Percentiles rank a stretch among this genome's conserved stretches.
These are phyloP conservation scores for Trichosporon inkin DNA, from an alignment of 1,284 basidiomycete species.

Conservation along the genomic window DNA sequence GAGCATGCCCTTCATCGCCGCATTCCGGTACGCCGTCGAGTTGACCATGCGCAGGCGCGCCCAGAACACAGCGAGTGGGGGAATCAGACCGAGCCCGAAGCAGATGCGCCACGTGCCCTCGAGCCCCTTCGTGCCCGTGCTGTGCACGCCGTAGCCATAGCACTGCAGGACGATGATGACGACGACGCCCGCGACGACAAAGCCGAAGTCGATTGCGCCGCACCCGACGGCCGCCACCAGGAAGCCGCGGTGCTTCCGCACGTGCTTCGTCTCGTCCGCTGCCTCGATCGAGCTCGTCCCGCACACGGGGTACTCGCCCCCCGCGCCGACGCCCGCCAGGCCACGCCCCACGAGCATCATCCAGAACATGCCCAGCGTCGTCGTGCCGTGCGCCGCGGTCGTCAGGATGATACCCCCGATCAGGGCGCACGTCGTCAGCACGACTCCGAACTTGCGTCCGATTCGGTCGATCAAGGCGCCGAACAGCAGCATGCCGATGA, in stretches of 20 bases:
- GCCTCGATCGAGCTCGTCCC: slow-evolving; percentile 65
- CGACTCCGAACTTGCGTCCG: slow-evolving; percentile 67
- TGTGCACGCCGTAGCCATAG: slow-evolving; percentile 46
- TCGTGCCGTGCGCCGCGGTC: slow-evolving; percentile 64
- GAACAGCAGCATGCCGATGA: slow-evolving; percentile 26
- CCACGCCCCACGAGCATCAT: slow-evolving; percentile 66
- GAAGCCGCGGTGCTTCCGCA: slow-evolving; percentile 24
- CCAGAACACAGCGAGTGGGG: slow-evolving; percentile 64
- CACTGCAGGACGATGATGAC: slow-evolving; percentile 53
- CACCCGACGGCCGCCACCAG: slow-evolving; percentile 57
- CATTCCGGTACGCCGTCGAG: slow-evolving; percentile 61
- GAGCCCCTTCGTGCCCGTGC: slow-evolving; percentile 62
- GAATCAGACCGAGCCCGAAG: slow-evolving; percentile 66
- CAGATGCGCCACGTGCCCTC: slow-evolving; percentile 70
- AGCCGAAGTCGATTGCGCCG: slow-evolving; percentile 59
- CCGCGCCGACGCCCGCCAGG: slow-evolving; percentile 63
- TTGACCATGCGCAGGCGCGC: slow-evolving; percentile 62
- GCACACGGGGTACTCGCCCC: slow-evolving; percentile 70
- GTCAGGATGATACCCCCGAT: slow-evolving; percentile 66
- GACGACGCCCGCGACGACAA: slow-evolving; percentile 71
- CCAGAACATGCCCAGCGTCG: slow-evolving; percentile 62
- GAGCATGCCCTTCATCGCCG: slow-evolving; percentile 60
- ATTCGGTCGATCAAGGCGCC: slow-evolving; percentile 67
- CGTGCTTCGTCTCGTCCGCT: slow-evolving; percentile 67
- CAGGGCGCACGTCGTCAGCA: slow-evolving; percentile 65